A percentile compares a stretch with the other conserved stretches of the same genome.
These are phyloP conservation scores for Letharia columbiana DNA, from an alignment of 495 filamentous ascomycete species.

Conservation along the genomic window DNA sequence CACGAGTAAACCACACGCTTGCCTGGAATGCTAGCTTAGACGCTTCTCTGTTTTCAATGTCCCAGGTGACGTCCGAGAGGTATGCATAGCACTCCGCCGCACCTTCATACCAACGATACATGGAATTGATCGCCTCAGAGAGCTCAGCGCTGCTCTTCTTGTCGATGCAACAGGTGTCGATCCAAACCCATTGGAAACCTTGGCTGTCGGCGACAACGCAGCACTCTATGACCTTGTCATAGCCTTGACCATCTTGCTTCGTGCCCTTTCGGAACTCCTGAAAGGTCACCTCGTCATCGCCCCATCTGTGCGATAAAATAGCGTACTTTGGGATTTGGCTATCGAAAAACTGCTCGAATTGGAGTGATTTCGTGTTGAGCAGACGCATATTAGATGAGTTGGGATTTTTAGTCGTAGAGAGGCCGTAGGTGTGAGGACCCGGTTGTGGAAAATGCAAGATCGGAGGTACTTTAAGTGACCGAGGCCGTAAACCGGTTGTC, in stretches of 20 bases:
- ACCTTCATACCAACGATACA: slow-evolving; percentile 33
- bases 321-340: slow-evolving; percentile 27
- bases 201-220: slow-evolving; percentile 22
- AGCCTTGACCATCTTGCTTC: slow-evolving; percentile 19
- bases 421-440: no score
- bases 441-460: no score
- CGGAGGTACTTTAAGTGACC: no score
- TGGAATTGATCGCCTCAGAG: slow-evolving; percentile 29
- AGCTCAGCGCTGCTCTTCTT: slow-evolving; percentile 37
- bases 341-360: slow-evolving; percentile 32
- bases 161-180: slow-evolving; percentile 41
- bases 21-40: slow-evolving; percentile 21
- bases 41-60: not conserved
- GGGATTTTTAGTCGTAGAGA: no score
- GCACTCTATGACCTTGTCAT: slow-evolving; percentile 22
- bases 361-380: slow-evolving; percentile 34
- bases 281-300: slow-evolving; percentile 29
- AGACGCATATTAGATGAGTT: slow-evolving; percentile 31
- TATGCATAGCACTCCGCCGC: slow-evolving; percentile 33
- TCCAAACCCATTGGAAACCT: slow-evolving; percentile 30
- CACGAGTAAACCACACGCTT: slow-evolving; percentile 37
- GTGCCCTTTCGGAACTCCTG: slow-evolving; percentile 25
- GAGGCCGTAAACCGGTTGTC: no score
- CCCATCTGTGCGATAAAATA: slow-evolving; percentile 34
- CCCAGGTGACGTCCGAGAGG: slow-evolving; percentile 30